Conservation (phyloP, 1,284 basidiomycete genomes). For the Taiwanofungus camphoratus region DNA sequence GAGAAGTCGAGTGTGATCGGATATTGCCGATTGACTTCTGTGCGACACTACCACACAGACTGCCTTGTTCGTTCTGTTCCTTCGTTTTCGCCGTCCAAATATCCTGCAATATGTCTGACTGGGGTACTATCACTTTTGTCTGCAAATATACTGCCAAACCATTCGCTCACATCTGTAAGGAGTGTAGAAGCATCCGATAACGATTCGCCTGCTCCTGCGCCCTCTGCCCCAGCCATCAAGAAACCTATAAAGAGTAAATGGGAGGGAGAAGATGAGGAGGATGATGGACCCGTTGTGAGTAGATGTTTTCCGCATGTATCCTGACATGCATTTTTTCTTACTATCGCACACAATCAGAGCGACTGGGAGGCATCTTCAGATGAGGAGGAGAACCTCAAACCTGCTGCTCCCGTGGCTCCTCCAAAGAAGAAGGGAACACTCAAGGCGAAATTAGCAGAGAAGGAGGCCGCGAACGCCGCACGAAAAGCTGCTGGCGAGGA, state of each 20-base stretch:
- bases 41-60: too few relatives aligned
- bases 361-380: slow-evolving; percentile 91
- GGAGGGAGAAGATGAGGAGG: slow-evolving; percentile 87
- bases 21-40: too few relatives aligned
- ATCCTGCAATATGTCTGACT: slow-evolving; percentile 34
- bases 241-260: slow-evolving; percentile 59
- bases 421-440: slow-evolving; percentile 87
- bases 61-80: too few relatives aligned
- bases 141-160: slow-evolving; percentile 1
- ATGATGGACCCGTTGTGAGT: slow-evolving; percentile 51
- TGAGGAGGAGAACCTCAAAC: slow-evolving; percentile 53
- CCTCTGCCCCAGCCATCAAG: slow-evolving; percentile 35
- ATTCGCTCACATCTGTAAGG: slow-evolving; percentile 23
- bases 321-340: not conserved
- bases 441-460: slow-evolving; percentile 87
- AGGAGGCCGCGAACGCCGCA: slow-evolving; percentile 65
- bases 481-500: slow-evolving; percentile 33
- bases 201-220: slow-evolving; percentile 38
- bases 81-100: too few relatives aligned
- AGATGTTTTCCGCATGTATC: not conserved
- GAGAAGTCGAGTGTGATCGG: too few relatives aligned
- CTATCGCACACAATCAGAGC: slow-evolving; percentile 48
- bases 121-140: slow-evolving; percentile 29
- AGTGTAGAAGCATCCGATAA: slow-evolving; percentile 42
- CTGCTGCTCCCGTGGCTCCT: slow-evolving; percentile 46